Base-by-base conservation (phyloP, 768 basidiomycete species). In the Mycena latifolia region DNA sequence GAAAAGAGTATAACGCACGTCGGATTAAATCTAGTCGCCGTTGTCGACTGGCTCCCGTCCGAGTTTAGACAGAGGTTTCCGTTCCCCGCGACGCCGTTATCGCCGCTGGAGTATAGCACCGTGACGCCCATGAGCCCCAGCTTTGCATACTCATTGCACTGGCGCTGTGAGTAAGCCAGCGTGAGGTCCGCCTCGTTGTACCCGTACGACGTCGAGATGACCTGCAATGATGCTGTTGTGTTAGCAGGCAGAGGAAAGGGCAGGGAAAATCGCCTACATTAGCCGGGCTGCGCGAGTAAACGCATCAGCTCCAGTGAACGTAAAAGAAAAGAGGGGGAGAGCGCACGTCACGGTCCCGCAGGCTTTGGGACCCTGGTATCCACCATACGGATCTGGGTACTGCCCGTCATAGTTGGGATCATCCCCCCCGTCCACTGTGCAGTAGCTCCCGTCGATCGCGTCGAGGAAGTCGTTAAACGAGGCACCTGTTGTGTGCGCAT, bases 81-180 rank as follows among this genome's bases (percentile, higher is more conserved):
- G 33, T 35, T 35, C 8, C 33, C 33, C 33, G 33, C 78, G 25
- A 89, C 89, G 27, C 89, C 90, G 7, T 75, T 71, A 56, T 92
- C 89, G 11, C 91, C 89, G 41, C 85, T 86, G 45, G 82, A 79
- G 76, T 89, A 89, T 29, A 87, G 71, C 8, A 92, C 61, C 6
- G 88, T 85, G 20, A 86, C 80, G 14, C 90, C 90, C 58, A 89
- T 84, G 29, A 85, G 77, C 27, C 89, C 89, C 41, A 91, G 85
- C 72, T 59, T 82, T 2, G 81, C 82, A 56, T 81, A 83, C 11
- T 81, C 77, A 20, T 69, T 28, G 39, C 47, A 48, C 14, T 48
- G 47, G n/a, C 47, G 47, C 47, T 2, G 7, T 5, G 47, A 9
- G 15, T 48, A 48, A 15, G 8, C 7, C 14, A 11, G 25, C 47